Evolutionary conservation across 352 stramenopile species (phyloP).

Genomic region (Phytophthora crassamura): DNA sequence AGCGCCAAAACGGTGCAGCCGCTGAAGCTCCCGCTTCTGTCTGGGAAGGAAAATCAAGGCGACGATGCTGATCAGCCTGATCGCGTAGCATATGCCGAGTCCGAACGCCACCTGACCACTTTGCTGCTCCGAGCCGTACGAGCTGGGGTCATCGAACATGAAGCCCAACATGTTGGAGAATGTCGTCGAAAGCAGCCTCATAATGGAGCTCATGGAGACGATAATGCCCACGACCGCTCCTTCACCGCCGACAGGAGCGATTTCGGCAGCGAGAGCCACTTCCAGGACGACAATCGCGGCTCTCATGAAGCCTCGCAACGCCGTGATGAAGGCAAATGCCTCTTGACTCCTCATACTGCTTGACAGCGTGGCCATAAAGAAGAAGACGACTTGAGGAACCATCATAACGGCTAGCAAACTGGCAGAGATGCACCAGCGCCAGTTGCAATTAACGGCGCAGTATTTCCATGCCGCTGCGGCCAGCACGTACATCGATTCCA

Average conservation of each 20-base stretch:
- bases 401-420: slow-evolving; percentile 48
- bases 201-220: slow-evolving; percentile 60
- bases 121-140: slow-evolving; percentile 25
- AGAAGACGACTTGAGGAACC: slow-evolving; percentile 50
- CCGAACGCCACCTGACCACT: slow-evolving; percentile 39
- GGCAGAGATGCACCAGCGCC: slow-evolving; percentile 37
- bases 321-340: slow-evolving; percentile 46
- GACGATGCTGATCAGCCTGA: slow-evolving; percentile 48
- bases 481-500: slow-evolving; percentile 50
- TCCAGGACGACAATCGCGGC: slow-evolving; percentile 48
- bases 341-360: slow-evolving; percentile 34
- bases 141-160: slow-evolving; percentile 41
- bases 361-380: slow-evolving; percentile 40
- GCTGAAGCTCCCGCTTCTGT: slow-evolving; percentile 58
- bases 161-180: slow-evolving; percentile 54
- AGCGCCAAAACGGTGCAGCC: slow-evolving; percentile 33
- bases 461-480: slow-evolving; percentile 56
- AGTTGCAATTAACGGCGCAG: slow-evolving; percentile 51
- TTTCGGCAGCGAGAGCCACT: slow-evolving; percentile 52
- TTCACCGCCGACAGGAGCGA: slow-evolving; percentile 58
- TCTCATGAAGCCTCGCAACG: slow-evolving; percentile 49
- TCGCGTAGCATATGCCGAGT: slow-evolving; percentile 48
- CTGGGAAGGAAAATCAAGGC: slow-evolving; percentile 49
- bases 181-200: slow-evolving; percentile 52
- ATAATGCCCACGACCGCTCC: slow-evolving; percentile 60